These are phyloP conservation scores for Tylopilus felleus DNA, from an alignment of 768 basidiomycete species.

Conservation along the genomic window DNA sequence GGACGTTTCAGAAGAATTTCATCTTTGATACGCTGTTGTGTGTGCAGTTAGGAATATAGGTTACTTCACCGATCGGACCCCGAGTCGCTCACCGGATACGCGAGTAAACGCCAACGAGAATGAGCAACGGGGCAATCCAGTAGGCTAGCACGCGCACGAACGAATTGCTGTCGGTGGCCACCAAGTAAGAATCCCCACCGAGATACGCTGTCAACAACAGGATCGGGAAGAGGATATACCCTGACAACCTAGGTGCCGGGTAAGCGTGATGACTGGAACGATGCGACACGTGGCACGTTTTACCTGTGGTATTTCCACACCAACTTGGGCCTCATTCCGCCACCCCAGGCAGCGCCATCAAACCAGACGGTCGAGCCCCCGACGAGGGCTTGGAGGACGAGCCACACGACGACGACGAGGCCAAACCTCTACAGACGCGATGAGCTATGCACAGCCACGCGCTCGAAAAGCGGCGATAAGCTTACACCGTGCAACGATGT, in stretches of 20 bases:
- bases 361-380: slow-evolving; percentile 82
- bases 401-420: slow-evolving; percentile 56
- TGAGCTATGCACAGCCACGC: not conserved
- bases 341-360: slow-evolving; percentile 65
- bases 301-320: slow-evolving; percentile 86
- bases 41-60: not conserved
- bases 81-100: slow-evolving; percentile 48
- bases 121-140: slow-evolving; percentile 49
- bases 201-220: slow-evolving; percentile 63
- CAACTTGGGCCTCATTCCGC: slow-evolving; percentile 63
- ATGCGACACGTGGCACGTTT: slow-evolving; percentile 1
- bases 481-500: slow-evolving; percentile 74
- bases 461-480: not conserved
- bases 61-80: too few relatives aligned
- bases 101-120: slow-evolving; percentile 41
- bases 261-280: not conserved
- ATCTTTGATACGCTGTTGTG: slow-evolving; percentile 57
- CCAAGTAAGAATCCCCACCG: slow-evolving; percentile 67
- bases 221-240: slow-evolving; percentile 64
- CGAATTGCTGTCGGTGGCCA: slow-evolving; percentile 33
- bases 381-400: slow-evolving; percentile 54
- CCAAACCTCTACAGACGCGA: slow-evolving; percentile 52
- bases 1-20: slow-evolving; percentile 42
- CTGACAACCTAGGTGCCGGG: slow-evolving; percentile 51
- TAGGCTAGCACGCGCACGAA: slow-evolving; percentile 49